Conservation (phyloP, 768 basidiomycete species). For the Xanthoconium stramineum region DNA sequence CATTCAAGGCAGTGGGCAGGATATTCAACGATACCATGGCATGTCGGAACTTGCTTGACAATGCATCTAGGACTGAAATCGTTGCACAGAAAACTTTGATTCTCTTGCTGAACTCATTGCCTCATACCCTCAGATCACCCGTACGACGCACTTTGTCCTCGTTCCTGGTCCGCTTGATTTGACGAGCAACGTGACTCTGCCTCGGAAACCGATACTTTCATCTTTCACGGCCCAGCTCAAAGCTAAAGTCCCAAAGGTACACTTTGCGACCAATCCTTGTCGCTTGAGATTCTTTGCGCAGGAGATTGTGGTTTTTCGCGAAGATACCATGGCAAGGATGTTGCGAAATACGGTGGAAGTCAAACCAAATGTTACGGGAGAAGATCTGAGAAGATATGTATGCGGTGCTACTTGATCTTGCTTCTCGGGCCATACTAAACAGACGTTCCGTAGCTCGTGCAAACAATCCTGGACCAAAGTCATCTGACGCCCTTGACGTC, state of each 20-base stretch:
- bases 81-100: conserved; percentile 79
- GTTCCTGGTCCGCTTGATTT: conserved; percentile 94
- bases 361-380: conserved; percentile 73
- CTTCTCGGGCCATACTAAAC: neutral
- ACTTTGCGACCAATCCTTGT: conserved; percentile 89
- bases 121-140: conserved; percentile 73
- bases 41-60: conserved; percentile 1
- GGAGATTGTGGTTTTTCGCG: conserved; percentile 91
- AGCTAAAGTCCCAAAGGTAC: conserved; percentile 70
- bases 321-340: conserved; percentile 93
- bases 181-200: conserved; percentile 74
- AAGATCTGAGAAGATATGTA: conserved; percentile 87
- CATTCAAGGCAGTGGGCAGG: conserved; percentile 71
- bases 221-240: conserved; percentile 68
- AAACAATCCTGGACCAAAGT: conserved; percentile 91
- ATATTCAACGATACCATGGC: conserved; percentile 87
- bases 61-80: neutral
- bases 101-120: conserved; percentile 80
- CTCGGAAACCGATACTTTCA: conserved; percentile 76
- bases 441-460: conserved; percentile 66
- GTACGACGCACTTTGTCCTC: conserved; percentile 85
- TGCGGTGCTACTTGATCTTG: conserved; percentile 27
- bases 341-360: conserved; percentile 87
- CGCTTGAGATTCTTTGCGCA: conserved; percentile 93
- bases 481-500: conserved; percentile 88